These are phyloP conservation scores for Cerrena zonata DNA, from an alignment of 1,284 basidiomycete species.

Conservation along the genomic window DNA sequence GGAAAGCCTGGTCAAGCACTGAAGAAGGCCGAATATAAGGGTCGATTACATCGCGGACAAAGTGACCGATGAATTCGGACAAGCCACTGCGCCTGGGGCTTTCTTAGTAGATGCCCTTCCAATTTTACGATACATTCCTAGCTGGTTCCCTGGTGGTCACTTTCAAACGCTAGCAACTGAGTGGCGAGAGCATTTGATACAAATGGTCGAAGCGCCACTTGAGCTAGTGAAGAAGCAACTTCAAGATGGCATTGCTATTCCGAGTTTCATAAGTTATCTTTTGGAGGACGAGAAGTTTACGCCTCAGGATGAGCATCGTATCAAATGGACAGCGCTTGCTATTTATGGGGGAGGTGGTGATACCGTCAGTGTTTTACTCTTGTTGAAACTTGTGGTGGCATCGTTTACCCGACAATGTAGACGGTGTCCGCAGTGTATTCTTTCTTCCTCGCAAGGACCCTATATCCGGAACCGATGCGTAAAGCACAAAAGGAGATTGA, in stretches of 20 bases:
- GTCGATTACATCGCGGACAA: too few species aligned
- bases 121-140: constrained; percentile 33
- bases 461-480: constrained; percentile 26
- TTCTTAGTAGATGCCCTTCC: constrained; percentile 19
- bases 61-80: constrained; percentile 25
- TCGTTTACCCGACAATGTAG: constrained; percentile 1
- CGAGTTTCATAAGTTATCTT: constrained; percentile 15
- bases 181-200: constrained; percentile 16
- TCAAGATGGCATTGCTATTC: constrained; percentile 14
- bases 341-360: constrained; percentile 21
- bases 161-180: constrained; percentile 40
- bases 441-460: constrained; percentile 30
- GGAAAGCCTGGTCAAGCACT: too few species aligned
- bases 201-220: constrained; percentile 8
- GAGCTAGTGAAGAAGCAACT: constrained; percentile 9
- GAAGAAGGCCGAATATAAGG: too few species aligned
- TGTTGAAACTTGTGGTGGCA: neutral
- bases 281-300: constrained; percentile 11
- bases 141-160: constrained; percentile 37
- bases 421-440: constrained; percentile 16
- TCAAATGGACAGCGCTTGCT: constrained; percentile 20
- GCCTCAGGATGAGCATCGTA: constrained; percentile 14
- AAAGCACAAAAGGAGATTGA: constrained; percentile 34
- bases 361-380: constrained; percentile 12
- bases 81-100: constrained; percentile 16